Evolutionary conservation across 2,329 filamentous ascomycete species (phyloP).

Genomic region (Leptographium lundbergii): DNA sequence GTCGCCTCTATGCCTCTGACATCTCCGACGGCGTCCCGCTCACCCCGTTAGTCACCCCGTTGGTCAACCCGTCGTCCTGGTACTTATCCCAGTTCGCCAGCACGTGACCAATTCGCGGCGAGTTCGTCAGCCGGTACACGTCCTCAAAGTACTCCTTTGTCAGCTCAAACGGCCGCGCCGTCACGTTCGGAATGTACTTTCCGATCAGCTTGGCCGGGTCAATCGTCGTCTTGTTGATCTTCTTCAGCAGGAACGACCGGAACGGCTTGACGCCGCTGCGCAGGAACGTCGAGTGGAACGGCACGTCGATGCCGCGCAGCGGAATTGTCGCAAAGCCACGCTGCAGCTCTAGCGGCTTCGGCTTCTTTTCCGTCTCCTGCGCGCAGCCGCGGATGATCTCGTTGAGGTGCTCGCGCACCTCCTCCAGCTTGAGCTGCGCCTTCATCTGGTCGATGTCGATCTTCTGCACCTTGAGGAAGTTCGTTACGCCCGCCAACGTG

Average conservation of each 20-base stretch:
- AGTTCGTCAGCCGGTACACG: constrained; percentile 88
- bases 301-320: constrained; percentile 92
- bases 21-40: constrained; percentile 1
- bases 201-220: constrained; percentile 93
- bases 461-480: constrained; percentile 93
- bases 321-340: constrained; percentile 96
- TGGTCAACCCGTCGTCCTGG: constrained; percentile 32
- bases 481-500: constrained; percentile 67
- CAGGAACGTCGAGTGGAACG: constrained; percentile 98
- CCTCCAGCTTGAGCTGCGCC: constrained; percentile 72
- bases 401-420: constrained; percentile 78
- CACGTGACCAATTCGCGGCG: constrained; percentile 61
- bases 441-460: constrained; percentile 93
- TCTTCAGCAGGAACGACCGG: constrained; percentile 96
- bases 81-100: constrained; percentile 81
- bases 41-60: constrained; percentile 11
- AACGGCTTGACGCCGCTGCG: constrained; percentile 98
- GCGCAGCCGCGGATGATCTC: constrained; percentile 86
- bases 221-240: constrained; percentile 98
- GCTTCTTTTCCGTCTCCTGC: constrained; percentile 78
- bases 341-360: constrained; percentile 75
- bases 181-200: constrained; percentile 99
- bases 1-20: constrained; percentile 4
- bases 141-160: constrained; percentile 99
- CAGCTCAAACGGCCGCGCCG: constrained; percentile 85